A percentile compares a stretch with the other conserved stretches of the same genome.
Conservation (phyloP, 768 basidiomycete genomes). For the Suillus placidus region DNA sequence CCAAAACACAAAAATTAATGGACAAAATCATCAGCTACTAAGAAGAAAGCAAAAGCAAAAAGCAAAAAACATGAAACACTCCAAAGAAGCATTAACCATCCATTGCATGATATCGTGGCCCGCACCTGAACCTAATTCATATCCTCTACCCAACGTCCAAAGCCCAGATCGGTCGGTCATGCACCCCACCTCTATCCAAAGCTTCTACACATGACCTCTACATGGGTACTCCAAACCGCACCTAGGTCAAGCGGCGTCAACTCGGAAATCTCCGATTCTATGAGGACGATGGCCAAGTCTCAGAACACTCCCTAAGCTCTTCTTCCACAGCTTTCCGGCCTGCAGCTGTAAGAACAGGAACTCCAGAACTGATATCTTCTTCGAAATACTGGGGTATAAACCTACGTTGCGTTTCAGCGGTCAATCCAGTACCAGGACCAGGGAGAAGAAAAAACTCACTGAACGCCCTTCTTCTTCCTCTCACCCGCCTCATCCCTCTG, state of each 20-base stretch:
- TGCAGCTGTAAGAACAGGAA: constrained; percentile 65
- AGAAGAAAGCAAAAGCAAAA: neutral
- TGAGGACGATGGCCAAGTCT: neutral
- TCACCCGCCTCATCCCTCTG: constrained; percentile 90
- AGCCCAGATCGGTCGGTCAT: neutral
- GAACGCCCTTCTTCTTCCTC: constrained; percentile 75
- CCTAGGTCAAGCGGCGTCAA: neutral
- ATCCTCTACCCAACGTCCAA: neutral
- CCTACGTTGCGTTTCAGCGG: constrained; percentile 35
- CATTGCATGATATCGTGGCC: constrained; percentile 1
- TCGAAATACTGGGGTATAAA: constrained; percentile 81
- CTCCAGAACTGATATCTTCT: constrained; percentile 64
- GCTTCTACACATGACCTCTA: neutral
- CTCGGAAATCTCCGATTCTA: neutral
- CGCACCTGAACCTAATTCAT: neutral
- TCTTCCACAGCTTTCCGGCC: constrained; percentile 76
- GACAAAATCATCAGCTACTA: neutral
- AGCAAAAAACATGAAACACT: neutral
- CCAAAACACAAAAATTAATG: neutral
- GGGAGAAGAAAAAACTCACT: constrained; percentile 53
- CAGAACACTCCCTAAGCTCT: constrained; percentile 46
- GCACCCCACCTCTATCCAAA: neutral
- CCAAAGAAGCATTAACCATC: neutral
- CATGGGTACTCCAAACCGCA: neutral
- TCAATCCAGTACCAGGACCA: neutral